phyloP scores from a whole-genome alignment of 257 asterid species.

The Anisodus tanguticus region DNA sequence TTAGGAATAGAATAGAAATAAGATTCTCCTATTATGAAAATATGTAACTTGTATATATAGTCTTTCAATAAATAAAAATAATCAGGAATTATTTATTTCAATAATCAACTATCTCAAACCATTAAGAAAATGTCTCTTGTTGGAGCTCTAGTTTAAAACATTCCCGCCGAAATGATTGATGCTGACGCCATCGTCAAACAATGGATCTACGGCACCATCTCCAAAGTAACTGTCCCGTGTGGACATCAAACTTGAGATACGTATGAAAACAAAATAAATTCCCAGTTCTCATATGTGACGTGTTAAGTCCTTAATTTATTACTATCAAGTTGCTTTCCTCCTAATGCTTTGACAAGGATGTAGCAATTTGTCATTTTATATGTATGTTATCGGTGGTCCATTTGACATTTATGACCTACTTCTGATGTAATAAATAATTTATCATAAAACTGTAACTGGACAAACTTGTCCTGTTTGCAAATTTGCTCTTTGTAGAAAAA shows the following conservation, averaged over 20 bases:
- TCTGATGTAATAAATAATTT: background rate
- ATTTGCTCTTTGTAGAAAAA: background rate
- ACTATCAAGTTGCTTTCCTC: background rate
- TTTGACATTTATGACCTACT: background rate
- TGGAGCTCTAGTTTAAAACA: no score
- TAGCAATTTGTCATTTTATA: constrained; percentile 10
- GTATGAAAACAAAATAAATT: background rate
- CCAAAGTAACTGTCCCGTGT: background rate
- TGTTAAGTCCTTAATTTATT: constrained; percentile 22
- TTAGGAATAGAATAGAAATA: no score
- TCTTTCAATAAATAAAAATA: no score
- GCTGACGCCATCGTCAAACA: no score
- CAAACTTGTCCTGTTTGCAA: background rate
- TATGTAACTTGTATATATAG: no score
- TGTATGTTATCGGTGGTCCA: background rate
- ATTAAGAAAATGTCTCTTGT: no score
- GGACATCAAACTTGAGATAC: background rate
- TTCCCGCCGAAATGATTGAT: no score
- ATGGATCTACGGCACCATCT: no score
- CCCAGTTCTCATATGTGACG: constrained; percentile 9
- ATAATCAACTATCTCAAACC: background rate
- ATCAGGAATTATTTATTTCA: no score
- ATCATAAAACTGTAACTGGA: background rate
- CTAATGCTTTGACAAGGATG: background rate
- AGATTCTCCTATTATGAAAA: no score